Base-by-base conservation (phyloP, 2,329 filamentous ascomycete genomes). In the Botrytis aclada region DNA sequence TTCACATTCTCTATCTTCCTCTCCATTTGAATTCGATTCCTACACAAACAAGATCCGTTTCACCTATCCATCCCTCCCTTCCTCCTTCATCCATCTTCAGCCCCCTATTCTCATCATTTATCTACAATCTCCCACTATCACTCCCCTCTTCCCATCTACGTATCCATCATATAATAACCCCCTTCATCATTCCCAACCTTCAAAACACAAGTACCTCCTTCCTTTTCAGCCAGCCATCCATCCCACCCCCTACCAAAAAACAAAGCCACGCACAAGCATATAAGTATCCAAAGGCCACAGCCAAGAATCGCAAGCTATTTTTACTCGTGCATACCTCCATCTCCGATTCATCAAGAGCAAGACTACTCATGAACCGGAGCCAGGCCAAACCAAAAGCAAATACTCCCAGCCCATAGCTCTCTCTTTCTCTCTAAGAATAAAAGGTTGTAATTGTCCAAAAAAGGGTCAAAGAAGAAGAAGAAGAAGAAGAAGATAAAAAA, bases 371-470 rank as follows among this genome's bases (percentile, higher is more conserved):
- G 16, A 39, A 25, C 12, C 22, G 43, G 61, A 56, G 51, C n/a
- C n/a, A 56, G n/a, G n/a, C 51, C 51, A 18, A 56, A 56, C 25
- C 45, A 29, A 39, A 66, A 51, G 25, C 14, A 39, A 29, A 39
- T 54, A 39, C 45, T 54, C 37, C 34, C 37, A n/a, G 45, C 32
- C 51, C n/a, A 18, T 66, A 39, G 9, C n/a, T 56, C 51, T 29
- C 51, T 56, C n/a, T 29, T 18, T 56, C 51, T 66, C 64, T 66
- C 14, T 29, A 64, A 54, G 64, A 66, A 66, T 54, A 54, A 54
- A 66, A 66, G n/a, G 10, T 7, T 66, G 32, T 54, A 66, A 54
- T 29, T 66, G 45, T 66, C 64, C 64, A 66, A 51, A 71, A 56
- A 41, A 34, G 39, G 32, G n/a, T 56, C 51, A 70, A 61, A 41